phyloP scores from a whole-genome alignment of 345 rosid genomes.

The Dimocarpus longan region DNA sequence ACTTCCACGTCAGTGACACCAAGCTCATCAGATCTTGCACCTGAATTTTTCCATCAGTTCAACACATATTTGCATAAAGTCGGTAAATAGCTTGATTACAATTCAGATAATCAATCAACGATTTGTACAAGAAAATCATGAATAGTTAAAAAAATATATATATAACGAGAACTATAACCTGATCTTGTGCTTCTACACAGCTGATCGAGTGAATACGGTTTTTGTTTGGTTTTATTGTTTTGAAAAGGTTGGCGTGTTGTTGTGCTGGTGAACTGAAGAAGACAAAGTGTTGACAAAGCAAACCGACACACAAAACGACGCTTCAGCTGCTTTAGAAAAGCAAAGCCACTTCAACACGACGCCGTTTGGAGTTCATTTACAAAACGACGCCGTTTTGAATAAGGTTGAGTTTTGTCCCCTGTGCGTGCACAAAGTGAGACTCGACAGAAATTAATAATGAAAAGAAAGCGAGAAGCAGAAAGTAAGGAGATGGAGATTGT shows the following conservation, averaged over 20 bases:
- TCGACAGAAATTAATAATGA: constrained; percentile 16
- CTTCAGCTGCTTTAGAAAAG: constrained; percentile 8
- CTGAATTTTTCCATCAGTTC: constrained; percentile 23
- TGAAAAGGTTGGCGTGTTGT: constrained; percentile 31
- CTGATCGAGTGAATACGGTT: neutral
- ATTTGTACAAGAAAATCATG: neutral
- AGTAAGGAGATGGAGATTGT: constrained; percentile 49
- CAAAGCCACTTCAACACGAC: neutral
- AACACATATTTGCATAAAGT: constrained; percentile 3
- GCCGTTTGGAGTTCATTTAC: constrained; percentile 8
- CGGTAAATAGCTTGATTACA: constrained; percentile 10
- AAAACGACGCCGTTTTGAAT: neutral
- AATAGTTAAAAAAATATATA: no score
- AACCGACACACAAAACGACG: constrained; percentile 29
- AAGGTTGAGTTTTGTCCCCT: neutral
- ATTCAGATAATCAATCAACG: constrained; percentile 15
- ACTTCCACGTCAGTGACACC: constrained; percentile 19
- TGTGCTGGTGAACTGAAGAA: constrained; percentile 41
- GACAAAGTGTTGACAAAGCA: constrained; percentile 27
- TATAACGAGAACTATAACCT: constrained; percentile 6
- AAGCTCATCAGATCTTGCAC: constrained; percentile 27
- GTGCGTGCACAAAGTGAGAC: neutral
- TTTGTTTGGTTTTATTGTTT: constrained; percentile 5
- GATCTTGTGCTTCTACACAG: constrained; percentile 4
- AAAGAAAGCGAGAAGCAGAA: constrained; percentile 34